A percentile compares a stretch with the other conserved stretches of the same genome.
These are phyloP conservation scores for Erodium texanum DNA, from an alignment of 441 rosid species.

Conservation along the genomic window DNA sequence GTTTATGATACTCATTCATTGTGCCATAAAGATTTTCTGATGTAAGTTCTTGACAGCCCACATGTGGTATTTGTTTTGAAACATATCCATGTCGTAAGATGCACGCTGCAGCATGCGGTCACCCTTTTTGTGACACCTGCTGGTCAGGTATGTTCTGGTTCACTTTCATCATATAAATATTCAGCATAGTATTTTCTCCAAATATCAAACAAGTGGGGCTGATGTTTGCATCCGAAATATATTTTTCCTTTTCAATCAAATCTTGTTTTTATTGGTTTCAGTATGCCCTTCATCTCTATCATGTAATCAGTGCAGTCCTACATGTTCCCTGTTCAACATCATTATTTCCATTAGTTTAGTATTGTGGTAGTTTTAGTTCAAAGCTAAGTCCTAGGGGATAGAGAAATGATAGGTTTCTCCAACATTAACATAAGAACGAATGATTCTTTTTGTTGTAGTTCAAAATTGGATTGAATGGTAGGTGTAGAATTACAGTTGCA, in stretches of 20 bases:
- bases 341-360: neutral
- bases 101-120: conserved; percentile 36
- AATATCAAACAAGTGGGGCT: neutral
- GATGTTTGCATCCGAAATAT: neutral
- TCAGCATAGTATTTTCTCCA: neutral
- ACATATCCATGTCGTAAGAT: conserved; percentile 20
- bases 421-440: neutral
- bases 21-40: conserved; percentile 8
- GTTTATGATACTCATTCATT: neutral
- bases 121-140: neutral
- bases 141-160: neutral
- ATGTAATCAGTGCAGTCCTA: neutral
- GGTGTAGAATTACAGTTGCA: neutral
- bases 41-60: conserved; percentile 33
- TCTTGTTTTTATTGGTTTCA: neutral
- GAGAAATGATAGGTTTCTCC: neutral
- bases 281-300: neutral
- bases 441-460: neutral
- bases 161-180: conserved; percentile 13
- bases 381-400: neutral
- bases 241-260: neutral
- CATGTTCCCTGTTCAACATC: neutral
- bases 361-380: neutral
- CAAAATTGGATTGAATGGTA: neutral
- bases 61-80: conserved; percentile 52